Evolutionary conservation across 2,329 filamentous ascomycete genomes (phyloP).

Genomic region (Fusarium setosum): DNA sequence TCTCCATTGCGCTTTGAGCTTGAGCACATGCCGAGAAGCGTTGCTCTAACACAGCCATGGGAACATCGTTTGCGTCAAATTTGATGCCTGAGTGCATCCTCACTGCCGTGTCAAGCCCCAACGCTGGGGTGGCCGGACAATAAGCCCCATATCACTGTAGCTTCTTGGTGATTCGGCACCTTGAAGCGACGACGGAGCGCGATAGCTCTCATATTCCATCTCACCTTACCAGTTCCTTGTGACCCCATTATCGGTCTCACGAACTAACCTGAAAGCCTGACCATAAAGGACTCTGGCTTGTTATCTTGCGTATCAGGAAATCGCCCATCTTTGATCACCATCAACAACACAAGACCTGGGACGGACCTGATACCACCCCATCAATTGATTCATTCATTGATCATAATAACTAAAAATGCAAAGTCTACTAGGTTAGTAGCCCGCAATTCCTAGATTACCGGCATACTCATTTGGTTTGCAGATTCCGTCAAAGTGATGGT

Average conservation of each 20-base stretch:
- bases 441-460: neutral
- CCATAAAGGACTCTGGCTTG: neutral
- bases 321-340: neutral
- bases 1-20: conserved; percentile 25
- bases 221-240: conserved; percentile 1
- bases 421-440: conserved; percentile 21
- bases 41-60: conserved; percentile 38
- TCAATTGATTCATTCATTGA: neutral
- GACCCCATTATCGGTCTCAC: neutral
- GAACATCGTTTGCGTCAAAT: neutral
- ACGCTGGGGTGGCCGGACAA: conserved; percentile 59
- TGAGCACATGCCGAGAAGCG: conserved; percentile 35
- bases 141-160: conserved; percentile 47
- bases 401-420: conserved; percentile 30
- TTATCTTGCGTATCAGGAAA: neutral
- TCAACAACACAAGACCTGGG: neutral
- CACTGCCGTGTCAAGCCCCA: conserved; percentile 59
- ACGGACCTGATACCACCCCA: neutral
- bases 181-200: conserved; percentile 36
- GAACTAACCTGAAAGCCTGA: neutral
- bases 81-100: conserved; percentile 36
- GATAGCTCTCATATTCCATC: conserved; percentile 19
- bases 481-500: conserved; percentile 10
- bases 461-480: conserved; percentile 4
- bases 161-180: conserved; percentile 40